A percentile compares a stretch with the other conserved stretches of the same genome.
Conservation (phyloP, 495 filamentous ascomycete genomes). For the Podospora fimiseda region DNA sequence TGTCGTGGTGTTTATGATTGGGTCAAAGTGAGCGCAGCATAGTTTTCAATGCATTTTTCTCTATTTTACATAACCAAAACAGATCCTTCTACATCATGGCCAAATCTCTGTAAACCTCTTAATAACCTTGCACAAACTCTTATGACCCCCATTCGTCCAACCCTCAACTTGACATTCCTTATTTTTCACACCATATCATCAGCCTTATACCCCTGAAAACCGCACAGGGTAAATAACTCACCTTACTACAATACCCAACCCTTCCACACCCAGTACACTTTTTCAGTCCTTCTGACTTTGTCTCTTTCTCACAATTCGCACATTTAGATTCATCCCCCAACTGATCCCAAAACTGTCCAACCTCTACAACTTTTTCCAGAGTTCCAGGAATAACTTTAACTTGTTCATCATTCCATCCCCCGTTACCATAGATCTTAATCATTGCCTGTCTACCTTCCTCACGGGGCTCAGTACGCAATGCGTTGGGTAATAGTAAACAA, state of each 20-base stretch:
- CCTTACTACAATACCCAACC: slow-evolving; percentile 39
- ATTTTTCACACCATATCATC: background rate
- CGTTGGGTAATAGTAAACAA: slow-evolving; percentile 29
- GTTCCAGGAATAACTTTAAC: slow-evolving; percentile 25
- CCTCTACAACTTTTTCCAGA: slow-evolving; percentile 26
- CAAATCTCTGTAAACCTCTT: slow-evolving; percentile 35
- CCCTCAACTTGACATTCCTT: slow-evolving; percentile 37
- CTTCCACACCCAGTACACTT: slow-evolving; percentile 38
- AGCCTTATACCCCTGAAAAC: background rate
- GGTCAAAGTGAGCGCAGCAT: too few relatives aligned
- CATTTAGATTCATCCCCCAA: slow-evolving; percentile 3
- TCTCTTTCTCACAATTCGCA: slow-evolving; percentile 20
- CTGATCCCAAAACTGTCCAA: slow-evolving; percentile 17
- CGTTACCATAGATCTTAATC: slow-evolving; percentile 20
- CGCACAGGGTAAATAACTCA: slow-evolving; percentile 11
- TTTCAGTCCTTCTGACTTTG: slow-evolving; percentile 16
- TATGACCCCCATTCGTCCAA: slow-evolving; percentile 39
- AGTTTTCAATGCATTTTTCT: too few relatives aligned
- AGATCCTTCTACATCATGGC: slow-evolving; percentile 17
- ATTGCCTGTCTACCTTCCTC: slow-evolving; percentile 31
- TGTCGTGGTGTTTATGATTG: too few relatives aligned
- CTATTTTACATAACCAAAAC: too few relatives aligned
- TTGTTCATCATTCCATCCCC: slow-evolving; percentile 9
- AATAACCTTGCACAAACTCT: slow-evolving; percentile 37
- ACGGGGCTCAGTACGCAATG: slow-evolving; percentile 23